A percentile compares a stretch with the other conserved stretches of the same genome.
Conservation (phyloP, 108 stramenopile genomes). For the Nannochloropsis gaditana region DNA sequence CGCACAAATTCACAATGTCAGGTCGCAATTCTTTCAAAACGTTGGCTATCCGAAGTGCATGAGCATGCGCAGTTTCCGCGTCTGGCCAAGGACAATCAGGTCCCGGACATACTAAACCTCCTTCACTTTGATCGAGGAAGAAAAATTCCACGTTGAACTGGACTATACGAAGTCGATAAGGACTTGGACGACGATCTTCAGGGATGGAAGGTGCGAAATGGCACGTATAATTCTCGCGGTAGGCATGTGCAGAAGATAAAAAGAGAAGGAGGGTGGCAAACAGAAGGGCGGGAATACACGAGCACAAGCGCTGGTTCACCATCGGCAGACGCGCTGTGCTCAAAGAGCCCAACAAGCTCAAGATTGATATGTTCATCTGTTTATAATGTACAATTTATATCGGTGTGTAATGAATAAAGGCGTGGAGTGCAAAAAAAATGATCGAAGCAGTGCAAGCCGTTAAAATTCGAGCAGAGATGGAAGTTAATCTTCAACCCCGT, state of each 20-base stretch:
- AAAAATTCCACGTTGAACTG: background rate
- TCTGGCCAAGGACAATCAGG: background rate
- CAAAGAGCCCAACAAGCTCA: too few relatives aligned
- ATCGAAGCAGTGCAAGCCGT: too few relatives aligned
- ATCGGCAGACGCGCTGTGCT: too few relatives aligned
- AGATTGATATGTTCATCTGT: too few relatives aligned
- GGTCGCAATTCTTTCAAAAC: slow-evolving; percentile 8
- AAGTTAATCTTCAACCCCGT: too few relatives aligned
- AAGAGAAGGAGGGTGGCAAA: background rate
- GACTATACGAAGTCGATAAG: background rate
- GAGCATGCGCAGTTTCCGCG: background rate
- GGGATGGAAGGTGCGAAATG: slow-evolving; percentile 11
- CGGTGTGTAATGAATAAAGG: too few relatives aligned
- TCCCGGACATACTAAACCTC: background rate
- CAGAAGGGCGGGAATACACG: background rate
- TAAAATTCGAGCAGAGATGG: too few relatives aligned
- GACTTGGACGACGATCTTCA: background rate
- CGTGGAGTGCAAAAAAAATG: too few relatives aligned
- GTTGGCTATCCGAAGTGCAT: background rate
- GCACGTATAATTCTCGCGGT: background rate
- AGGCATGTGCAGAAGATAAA: background rate
- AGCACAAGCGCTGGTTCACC: background rate
- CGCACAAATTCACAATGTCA: slow-evolving; percentile 15
- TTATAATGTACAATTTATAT: too few relatives aligned
- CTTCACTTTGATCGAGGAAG: background rate